These are phyloP conservation scores for Hymenoscyphus linearis DNA, from an alignment of 2,329 filamentous ascomycete genomes.

Conservation along the genomic window DNA sequence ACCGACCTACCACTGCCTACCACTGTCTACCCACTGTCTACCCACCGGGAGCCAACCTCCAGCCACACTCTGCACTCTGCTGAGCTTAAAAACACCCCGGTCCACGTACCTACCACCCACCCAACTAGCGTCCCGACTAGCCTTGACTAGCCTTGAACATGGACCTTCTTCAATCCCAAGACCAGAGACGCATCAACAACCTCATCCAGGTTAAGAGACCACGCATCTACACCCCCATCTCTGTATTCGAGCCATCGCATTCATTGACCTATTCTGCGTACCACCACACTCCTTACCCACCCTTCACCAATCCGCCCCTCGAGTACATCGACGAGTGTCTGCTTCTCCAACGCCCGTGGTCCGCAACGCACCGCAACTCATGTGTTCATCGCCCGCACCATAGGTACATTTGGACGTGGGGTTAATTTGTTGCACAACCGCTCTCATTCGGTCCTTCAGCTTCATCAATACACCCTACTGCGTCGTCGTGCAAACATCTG, in stretches of 20 bases:
- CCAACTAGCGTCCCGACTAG: no score
- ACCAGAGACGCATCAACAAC: constrained; percentile 4
- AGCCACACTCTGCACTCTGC: neutral
- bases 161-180: neutral
- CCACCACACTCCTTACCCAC: neutral
- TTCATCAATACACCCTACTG: neutral
- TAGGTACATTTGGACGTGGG: constrained; percentile 6
- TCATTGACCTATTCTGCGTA: neutral
- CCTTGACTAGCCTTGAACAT: neutral
- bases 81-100: neutral
- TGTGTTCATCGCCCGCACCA: constrained; percentile 2
- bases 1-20: no score
- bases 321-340: neutral
- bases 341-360: neutral
- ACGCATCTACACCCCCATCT: neutral
- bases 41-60: no score
- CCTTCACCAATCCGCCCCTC: neutral
- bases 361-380: constrained; percentile 2
- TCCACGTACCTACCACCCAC: no score
- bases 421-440: constrained; percentile 5
- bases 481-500: constrained; percentile 1
- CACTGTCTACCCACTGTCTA: no score
- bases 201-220: neutral
- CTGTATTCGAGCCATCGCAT: neutral
- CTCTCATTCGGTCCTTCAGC: neutral